Conservation (phyloP, 1,284 basidiomycete genomes). For the Tetrapyrgos nigripes region DNA sequence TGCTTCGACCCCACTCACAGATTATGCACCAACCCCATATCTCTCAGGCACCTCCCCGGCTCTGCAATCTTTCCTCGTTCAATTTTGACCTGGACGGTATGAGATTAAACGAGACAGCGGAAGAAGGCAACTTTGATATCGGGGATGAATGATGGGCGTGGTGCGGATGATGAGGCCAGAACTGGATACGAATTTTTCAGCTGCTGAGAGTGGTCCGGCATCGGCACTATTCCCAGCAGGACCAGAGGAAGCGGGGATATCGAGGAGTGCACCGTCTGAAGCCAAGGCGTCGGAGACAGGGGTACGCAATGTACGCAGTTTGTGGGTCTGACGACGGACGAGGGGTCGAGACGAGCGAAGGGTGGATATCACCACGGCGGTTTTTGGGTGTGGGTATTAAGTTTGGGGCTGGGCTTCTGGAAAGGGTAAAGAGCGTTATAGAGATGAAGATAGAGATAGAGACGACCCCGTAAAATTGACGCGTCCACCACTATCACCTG, state of each 20-base stretch:
- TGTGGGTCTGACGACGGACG: too few relatives aligned
- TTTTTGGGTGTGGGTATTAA: conserved; percentile 67
- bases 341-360: conserved; percentile 74
- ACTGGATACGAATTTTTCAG: conserved; percentile 68
- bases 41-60: conserved; percentile 87
- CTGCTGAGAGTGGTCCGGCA: conserved; percentile 71
- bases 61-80: too few relatives aligned
- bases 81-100: conserved; percentile 96
- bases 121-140: conserved; percentile 99
- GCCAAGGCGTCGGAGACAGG: conserved; percentile 46
- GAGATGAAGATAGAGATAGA: conserved; percentile 9
- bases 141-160: conserved; percentile 76
- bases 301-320: conserved; percentile 42
- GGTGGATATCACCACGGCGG: conserved; percentile 85
- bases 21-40: conserved; percentile 97
- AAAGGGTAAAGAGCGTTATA: not conserved
- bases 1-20: too few relatives aligned
- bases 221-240: too few relatives aligned
- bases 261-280: conserved; percentile 63
- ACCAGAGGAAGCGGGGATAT: conserved; percentile 68
- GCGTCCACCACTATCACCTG: too few relatives aligned
- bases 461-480: too few relatives aligned
- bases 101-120: conserved; percentile 94
- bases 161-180: conserved; percentile 92
- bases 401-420: conserved; percentile 49